Evolutionary conservation across 306 rosid species (phyloP), one percentile per base, ranked within the genome.

Genomic region (Lathyrus aphaca): DNA sequence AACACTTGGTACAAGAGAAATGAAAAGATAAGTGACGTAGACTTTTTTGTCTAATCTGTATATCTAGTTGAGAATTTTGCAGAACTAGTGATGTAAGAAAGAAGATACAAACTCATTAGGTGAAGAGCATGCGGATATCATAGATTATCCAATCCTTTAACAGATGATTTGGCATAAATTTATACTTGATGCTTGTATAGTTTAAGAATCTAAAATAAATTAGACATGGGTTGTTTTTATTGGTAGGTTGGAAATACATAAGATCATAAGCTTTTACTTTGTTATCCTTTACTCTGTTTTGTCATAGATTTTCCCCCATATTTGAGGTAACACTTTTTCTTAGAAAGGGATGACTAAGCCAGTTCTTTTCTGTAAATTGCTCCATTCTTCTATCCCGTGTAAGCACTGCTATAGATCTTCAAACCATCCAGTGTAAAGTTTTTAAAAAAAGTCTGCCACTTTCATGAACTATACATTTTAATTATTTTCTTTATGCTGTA

Each of bases 401-500:
- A 27, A 32, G 21, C 14, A 38, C 29, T 30, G 46, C 29, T 30
- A 35, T 43, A 65, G 62, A 53, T 50, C 42, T 49, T 49, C 53
- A 38, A 18, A 62, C 42, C 21, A 64, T 74, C 56, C 42, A 40
- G 48, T 75, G 8, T 58, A 16, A 66, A 15, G 61, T 66, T 66
- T 74, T 6, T 38, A 61, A 4, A 30, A 30, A 3, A 30, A 30
- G 0, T 30, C 5, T 69, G 42, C 48, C 27, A 16, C 13, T 21
- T 58, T 16, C 37, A 10, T 49, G 63, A 42, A 46, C 56, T 17
- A 18, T 16, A 68, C 40, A 37, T 68, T 58, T 68, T 23, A 59
- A 44, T 64, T 53, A 50, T 32, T 30, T 64, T 1, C 49, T 9
- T 2, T 45, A 37, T 44, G 12, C 17, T 64, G 56, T 25, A 44